Conservation (phyloP, 495 filamentous ascomycete species). For the Podospora comata region DNA sequence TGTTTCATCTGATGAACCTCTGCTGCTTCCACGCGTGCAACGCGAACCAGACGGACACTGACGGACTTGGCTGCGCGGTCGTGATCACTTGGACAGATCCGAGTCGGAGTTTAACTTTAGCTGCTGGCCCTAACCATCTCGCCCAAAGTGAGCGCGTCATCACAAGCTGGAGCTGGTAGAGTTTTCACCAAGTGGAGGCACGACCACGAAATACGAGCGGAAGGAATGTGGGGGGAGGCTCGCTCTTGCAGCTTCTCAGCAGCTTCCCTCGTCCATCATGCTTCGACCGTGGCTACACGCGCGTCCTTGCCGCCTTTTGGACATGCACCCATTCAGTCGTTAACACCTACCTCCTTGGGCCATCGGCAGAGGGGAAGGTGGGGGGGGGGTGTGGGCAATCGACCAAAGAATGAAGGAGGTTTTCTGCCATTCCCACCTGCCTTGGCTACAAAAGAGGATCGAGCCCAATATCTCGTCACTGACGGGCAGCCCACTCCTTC, state of each 20-base stretch:
- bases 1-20: neutral
- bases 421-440: no score
- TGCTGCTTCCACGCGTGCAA: neutral
- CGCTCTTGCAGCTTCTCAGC: no score
- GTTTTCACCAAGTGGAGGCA: neutral
- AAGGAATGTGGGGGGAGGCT: neutral
- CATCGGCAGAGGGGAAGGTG: neutral
- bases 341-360: slow-evolving; percentile 10
- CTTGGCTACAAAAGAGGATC: neutral
- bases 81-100: neutral
- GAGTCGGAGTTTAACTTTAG: neutral
- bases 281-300: neutral
- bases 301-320: neutral
- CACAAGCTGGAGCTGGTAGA: neutral
- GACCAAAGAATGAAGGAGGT: neutral
- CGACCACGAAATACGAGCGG: neutral
- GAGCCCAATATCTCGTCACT: neutral
- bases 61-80: neutral
- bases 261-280: no score
- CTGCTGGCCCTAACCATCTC: neutral
- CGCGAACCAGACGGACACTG: neutral
- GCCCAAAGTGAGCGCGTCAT: neutral
- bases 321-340: neutral
- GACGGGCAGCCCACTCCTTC: no score
- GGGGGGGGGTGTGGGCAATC: neutral